Evolutionary conservation across 805 yeast species (phyloP), one percentile per base, ranked within the genome.

Genomic region (Sungouiozyma intestinalis): DNA sequence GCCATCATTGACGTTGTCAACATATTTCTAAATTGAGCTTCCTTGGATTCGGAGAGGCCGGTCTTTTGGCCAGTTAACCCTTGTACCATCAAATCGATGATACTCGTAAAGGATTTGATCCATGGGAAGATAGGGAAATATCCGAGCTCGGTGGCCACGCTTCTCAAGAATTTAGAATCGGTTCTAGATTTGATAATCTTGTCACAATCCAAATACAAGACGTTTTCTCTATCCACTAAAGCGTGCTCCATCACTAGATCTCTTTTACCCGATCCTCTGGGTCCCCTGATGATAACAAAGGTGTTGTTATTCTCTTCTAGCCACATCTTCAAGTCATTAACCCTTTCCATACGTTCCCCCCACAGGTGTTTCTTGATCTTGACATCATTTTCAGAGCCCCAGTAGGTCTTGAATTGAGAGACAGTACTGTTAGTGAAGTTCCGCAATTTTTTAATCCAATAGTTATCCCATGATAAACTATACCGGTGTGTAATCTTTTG

Each of bases 51-150:
- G 24, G 88, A 76, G 38, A 88, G 67, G 1, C 96, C 96, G 3
- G 94, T 82, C 56, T 87, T 88, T 58, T 87, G 97, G 1, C 97
- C 98, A 1, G 95, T 86, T 35, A 90, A 60, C 44, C 97, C 90
- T 57, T 86, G 95, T 16, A 84, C 82, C 42, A 80, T 85, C 53
- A 92, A 69, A 63, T 92, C 98, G 38, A 85, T 65, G 45, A 87
- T 79, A 44, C 78, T 76, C 0, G 95, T 77, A 11, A 88, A 65
- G 2, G 82, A 75, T 58, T 85, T 85, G 46, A 88, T 65, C 95
- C 97, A 90, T 17, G 96, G 84, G 60, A 92, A 92, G 4, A 85
- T 80, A 1, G 98, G 98, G 67, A 76, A 85, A 61, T 92, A 92
- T 0, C 98, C 98, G 19, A 87, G 55, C 58, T 85, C 85, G 19